phyloP scores from a whole-genome alignment of 352 stramenopile genomes.

The Pilasporangium apinafurcum region DNA sequence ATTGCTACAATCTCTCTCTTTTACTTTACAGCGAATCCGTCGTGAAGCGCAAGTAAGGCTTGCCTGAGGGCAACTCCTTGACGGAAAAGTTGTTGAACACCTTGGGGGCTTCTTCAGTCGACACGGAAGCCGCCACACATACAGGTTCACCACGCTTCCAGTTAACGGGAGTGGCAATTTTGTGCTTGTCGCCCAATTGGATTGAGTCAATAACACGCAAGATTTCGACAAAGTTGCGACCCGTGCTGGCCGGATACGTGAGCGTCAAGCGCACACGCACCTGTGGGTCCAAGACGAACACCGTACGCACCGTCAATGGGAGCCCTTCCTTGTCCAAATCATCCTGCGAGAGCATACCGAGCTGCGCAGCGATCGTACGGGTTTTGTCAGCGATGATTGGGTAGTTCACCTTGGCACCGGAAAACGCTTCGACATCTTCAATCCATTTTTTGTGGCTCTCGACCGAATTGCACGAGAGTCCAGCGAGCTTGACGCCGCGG shows the following conservation, averaged over 20 bases:
- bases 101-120: conserved; percentile 46
- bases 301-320: conserved; percentile 87
- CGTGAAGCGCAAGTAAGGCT: conserved; percentile 75
- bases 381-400: conserved; percentile 87
- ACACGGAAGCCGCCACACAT: conserved; percentile 58
- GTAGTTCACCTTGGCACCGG: conserved; percentile 71
- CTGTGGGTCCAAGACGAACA: conserved; percentile 89
- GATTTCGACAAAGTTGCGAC: conserved; percentile 92
- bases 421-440: conserved; percentile 76
- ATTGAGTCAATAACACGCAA: conserved; percentile 88
- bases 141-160: conserved; percentile 57
- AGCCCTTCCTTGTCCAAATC: conserved; percentile 69
- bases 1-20: background rate
- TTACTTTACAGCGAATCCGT: conserved; percentile 14
- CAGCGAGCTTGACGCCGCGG: conserved; percentile 78
- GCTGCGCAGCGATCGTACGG: conserved; percentile 55
- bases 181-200: conserved; percentile 70
- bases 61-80: conserved; percentile 63
- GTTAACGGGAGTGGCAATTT: conserved; percentile 63
- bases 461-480: conserved; percentile 72
- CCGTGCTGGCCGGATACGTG: conserved; percentile 90
- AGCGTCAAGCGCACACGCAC: conserved; percentile 87
- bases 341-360: conserved; percentile 87
- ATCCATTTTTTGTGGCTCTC: conserved; percentile 76
- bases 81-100: conserved; percentile 58